Evolutionary conservation across 805 yeast species (phyloP).

Genomic region (Ogataea nakhonphanomensis): DNA sequence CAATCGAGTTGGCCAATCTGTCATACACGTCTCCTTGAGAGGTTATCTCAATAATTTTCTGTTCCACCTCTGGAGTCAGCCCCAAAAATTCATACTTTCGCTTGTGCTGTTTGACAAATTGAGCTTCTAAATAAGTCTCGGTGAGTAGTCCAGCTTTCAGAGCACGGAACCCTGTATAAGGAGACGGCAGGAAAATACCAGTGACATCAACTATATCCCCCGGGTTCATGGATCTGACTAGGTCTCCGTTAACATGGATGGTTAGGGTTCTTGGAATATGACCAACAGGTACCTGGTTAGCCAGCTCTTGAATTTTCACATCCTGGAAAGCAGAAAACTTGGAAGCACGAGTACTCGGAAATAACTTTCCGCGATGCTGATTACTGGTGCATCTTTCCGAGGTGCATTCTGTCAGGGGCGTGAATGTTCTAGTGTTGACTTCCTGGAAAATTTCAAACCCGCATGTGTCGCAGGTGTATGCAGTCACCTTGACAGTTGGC

Average conservation of each 20-base stretch:
- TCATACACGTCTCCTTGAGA: conserved; percentile 71
- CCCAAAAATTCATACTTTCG: conserved; percentile 72
- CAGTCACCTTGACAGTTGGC: conserved; percentile 86
- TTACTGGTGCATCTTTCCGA: conserved; percentile 76
- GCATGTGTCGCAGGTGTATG: conserved; percentile 96
- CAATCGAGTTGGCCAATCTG: conserved; percentile 80
- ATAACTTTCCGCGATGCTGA: conserved; percentile 81
- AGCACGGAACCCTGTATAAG: conserved; percentile 94
- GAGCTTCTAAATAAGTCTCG: conserved; percentile 90
- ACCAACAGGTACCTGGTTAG: conserved; percentile 96
- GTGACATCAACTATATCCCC: conserved; percentile 94
- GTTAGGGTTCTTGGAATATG: conserved; percentile 89
- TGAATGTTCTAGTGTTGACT: conserved; percentile 76
- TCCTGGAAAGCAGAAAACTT: conserved; percentile 95
- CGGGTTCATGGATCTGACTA: conserved; percentile 83
- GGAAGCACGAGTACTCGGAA: conserved; percentile 92
- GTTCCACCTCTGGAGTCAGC: conserved; percentile 52
- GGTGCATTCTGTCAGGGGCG: conserved; percentile 85
- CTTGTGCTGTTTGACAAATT: conserved; percentile 81
- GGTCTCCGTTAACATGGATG: conserved; percentile 86
- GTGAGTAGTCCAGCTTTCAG: conserved; percentile 89
- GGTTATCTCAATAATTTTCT: conserved; percentile 52
- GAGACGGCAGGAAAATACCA: conserved; percentile 90
- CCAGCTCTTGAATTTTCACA: conserved; percentile 88
- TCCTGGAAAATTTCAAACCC: conserved; percentile 97